A percentile compares a stretch with the other conserved stretches of the same genome.
These are phyloP conservation scores for Arthrocladium fulminans DNA, from an alignment of 2,329 filamentous ascomycete genomes.

Conservation along the genomic window DNA sequence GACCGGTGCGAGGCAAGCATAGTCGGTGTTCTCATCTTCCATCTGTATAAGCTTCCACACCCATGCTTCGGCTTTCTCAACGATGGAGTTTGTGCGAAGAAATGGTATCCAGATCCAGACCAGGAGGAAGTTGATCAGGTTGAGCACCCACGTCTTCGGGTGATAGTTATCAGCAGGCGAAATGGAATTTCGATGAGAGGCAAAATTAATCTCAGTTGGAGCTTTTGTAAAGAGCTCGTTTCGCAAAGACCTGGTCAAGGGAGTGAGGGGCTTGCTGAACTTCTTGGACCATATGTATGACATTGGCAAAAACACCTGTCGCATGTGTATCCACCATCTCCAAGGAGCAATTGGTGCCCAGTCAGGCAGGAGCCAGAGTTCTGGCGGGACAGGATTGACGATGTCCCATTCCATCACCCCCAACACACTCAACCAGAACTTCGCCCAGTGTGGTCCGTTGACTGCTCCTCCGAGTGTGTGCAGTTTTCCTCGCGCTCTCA, in stretches of 20 bases:
- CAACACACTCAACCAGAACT: conserved; percentile 84
- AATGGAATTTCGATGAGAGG: conserved; percentile 71
- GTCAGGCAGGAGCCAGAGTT: conserved; percentile 86
- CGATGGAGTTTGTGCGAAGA: conserved; percentile 57
- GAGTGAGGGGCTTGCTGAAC: conserved; percentile 68
- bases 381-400: conserved; percentile 87
- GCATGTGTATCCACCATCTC: conserved; percentile 98
- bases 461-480: conserved; percentile 79
- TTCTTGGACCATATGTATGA: conserved; percentile 76
- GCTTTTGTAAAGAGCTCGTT: conserved; percentile 75
- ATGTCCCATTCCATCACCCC: conserved; percentile 82
- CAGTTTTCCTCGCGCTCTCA: conserved; percentile 71
- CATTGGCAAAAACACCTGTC: conserved; percentile 93
- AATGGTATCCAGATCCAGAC: conserved; percentile 74
- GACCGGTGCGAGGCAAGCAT: conserved; percentile 75
- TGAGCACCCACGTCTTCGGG: conserved; percentile 78
- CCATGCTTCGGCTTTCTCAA: conserved; percentile 68
- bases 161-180: conserved; percentile 77
- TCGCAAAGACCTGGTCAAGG: conserved; percentile 61
- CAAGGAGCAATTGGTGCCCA: conserved; percentile 85
- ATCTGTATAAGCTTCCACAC: conserved; percentile 74
- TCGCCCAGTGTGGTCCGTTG: conserved; percentile 87
- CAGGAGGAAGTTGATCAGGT: conserved; percentile 66
- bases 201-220: conserved; percentile 70
- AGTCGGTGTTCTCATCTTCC: conserved; percentile 90